phyloP scores from a whole-genome alignment of 1,139 yeast genomes.

The Candida pseudocylindracea region DNA sequence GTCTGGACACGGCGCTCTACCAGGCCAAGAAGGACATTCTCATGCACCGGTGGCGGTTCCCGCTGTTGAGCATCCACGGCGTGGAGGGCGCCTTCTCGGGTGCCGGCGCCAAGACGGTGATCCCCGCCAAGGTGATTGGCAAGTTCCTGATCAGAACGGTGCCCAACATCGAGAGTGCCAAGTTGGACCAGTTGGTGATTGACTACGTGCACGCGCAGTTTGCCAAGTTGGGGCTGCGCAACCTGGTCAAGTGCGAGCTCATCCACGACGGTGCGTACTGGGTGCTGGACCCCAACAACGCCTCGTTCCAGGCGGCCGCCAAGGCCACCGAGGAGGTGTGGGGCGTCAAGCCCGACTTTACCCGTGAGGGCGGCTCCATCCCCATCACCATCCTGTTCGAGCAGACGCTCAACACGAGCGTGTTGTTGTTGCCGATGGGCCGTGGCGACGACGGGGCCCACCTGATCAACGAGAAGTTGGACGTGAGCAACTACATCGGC shows the following conservation, averaged over 20 bases:
- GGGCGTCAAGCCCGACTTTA: conserved; percentile 87
- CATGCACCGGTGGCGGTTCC: conserved; percentile 98
- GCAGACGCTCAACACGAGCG: conserved; percentile 64
- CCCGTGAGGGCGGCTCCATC: conserved; percentile 97
- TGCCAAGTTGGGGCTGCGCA: conserved; percentile 50
- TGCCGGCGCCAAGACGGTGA: conserved; percentile 94
- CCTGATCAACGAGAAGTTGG: conserved; percentile 86
- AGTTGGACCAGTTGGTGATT: conserved; percentile 58
- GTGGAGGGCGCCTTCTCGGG: conserved; percentile 94
- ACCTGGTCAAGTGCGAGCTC: conserved; percentile 47
- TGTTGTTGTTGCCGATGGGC: conserved; percentile 85
- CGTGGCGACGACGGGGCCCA: conserved; percentile 99
- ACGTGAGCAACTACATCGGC: conserved; percentile 70
- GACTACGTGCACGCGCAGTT: conserved; percentile 48
- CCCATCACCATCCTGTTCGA: conserved; percentile 91
- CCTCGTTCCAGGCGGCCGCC: conserved; percentile 82
- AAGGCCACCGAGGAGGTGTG: conserved; percentile 88
- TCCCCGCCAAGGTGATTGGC: conserved; percentile 85
- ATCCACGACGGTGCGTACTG: conserved; percentile 93
- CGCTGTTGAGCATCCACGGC: conserved; percentile 90
- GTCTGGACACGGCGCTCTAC: conserved; percentile 66
- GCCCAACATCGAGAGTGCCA: conserved; percentile 69
- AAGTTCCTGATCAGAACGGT: conserved; percentile 95
- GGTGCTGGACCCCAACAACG: conserved; percentile 88
- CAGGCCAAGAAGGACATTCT: conserved; percentile 61